Conservation (phyloP, 2,329 filamentous ascomycete genomes). For the Biscogniauxia mediterranea region DNA sequence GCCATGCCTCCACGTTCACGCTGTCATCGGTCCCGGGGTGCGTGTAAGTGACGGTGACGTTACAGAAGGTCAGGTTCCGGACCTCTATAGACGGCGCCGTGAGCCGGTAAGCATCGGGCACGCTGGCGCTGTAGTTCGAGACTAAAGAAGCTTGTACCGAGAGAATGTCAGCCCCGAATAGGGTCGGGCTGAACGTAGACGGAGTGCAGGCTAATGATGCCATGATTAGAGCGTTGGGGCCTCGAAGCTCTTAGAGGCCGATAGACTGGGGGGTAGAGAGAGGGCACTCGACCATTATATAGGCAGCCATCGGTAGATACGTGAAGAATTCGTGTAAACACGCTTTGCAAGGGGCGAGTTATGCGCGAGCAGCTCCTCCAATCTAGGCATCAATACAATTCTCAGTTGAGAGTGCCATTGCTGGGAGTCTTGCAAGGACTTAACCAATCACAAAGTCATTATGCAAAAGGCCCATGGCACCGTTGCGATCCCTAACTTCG, state of each 20-base stretch:
- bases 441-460: no score
- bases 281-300: no score
- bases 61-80: conserved; percentile 34
- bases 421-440: no score
- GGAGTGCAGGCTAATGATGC: neutral
- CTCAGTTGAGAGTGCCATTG: no score
- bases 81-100: conserved; percentile 11
- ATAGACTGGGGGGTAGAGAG: neutral
- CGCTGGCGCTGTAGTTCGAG: conserved; percentile 15
- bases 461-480: no score
- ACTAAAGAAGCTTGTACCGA: conserved; percentile 6
- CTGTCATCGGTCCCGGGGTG: conserved; percentile 39
- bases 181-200: neutral
- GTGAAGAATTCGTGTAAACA: no score
- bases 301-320: no score
- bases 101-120: conserved; percentile 10
- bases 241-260: neutral
- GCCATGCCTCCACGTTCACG: conserved; percentile 37
- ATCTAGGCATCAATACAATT: no score
- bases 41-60: conserved; percentile 42
- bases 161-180: neutral
- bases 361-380: no score
- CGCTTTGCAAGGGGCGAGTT: no score
- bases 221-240: neutral
- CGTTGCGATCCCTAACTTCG: no score